These are phyloP conservation scores for Suhomyces anneliseae DNA, from an alignment of 1,139 yeast genomes.

Conservation along the genomic window DNA sequence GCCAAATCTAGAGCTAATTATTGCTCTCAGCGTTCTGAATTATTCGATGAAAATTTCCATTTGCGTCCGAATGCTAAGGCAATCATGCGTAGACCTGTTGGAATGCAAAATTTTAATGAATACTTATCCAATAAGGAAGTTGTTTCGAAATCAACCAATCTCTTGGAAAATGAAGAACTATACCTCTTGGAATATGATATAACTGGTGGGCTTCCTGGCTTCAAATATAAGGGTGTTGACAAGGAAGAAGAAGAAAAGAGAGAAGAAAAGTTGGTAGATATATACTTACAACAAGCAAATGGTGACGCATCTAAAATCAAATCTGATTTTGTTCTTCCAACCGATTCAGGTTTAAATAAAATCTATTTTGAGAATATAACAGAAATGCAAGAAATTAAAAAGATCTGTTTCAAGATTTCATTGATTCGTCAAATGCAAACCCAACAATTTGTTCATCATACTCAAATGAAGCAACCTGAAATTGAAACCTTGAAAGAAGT, in stretches of 20 bases:
- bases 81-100: conserved; percentile 56
- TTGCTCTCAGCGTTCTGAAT: conserved; percentile 64
- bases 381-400: conserved; percentile 84
- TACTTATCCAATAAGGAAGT: conserved; percentile 47
- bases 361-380: conserved; percentile 64
- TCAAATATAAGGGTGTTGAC: conserved; percentile 52
- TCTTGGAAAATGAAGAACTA: conserved; percentile 62
- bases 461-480: conserved; percentile 72
- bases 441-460: conserved; percentile 70
- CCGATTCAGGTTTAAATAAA: conserved; percentile 58
- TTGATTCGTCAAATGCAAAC: conserved; percentile 91
- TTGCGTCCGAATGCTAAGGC: conserved; percentile 72
- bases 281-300: conserved; percentile 31
- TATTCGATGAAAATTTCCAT: conserved; percentile 57
- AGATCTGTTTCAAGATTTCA: conserved; percentile 84
- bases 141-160: conserved; percentile 42
- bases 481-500: conserved; percentile 60
- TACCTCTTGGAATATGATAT: conserved; percentile 83
- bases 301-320: conserved; percentile 29
- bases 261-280: conserved; percentile 51
- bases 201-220: conserved; percentile 74
- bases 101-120: conserved; percentile 55
- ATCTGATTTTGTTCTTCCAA: conserved; percentile 35
- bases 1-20: conserved; percentile 78
- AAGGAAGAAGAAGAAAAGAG: conserved; percentile 47